Evolutionary conservation across 2,329 filamentous ascomycete genomes (phyloP).

Genomic region (Samsoniella hepiali): DNA sequence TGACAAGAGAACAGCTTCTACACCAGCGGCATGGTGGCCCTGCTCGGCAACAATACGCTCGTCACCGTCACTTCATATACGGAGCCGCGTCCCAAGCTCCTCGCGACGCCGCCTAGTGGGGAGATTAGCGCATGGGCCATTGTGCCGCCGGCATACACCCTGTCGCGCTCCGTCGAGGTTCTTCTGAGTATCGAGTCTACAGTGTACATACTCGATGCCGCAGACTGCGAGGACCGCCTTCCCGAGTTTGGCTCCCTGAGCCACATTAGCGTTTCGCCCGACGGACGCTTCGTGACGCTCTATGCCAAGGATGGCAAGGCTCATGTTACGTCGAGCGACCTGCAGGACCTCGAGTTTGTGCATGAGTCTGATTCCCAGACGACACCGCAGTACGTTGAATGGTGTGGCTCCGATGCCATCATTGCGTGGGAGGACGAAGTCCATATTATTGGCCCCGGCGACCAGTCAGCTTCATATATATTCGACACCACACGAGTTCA

Average conservation of each 20-base stretch:
- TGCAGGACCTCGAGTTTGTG: constrained; percentile 87
- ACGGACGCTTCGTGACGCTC: constrained; percentile 81
- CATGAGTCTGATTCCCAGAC: constrained; percentile 86
- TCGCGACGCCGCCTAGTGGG: constrained; percentile 74
- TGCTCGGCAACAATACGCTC: constrained; percentile 83
- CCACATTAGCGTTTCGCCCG: constrained; percentile 86
- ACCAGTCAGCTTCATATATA: constrained; percentile 72
- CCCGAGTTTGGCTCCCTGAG: constrained; percentile 90
- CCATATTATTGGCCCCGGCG: constrained; percentile 83
- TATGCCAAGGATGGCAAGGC: constrained; percentile 82
- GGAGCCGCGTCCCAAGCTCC: constrained; percentile 80
- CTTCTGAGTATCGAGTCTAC: constrained; percentile 81
- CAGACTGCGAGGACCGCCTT: constrained; percentile 85
- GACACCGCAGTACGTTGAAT: constrained; percentile 81
- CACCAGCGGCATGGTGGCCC: constrained; percentile 84
- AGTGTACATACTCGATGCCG: constrained; percentile 80
- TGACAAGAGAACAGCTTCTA: constrained; percentile 60
- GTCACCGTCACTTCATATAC: constrained; percentile 85
- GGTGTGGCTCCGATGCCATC: constrained; percentile 94
- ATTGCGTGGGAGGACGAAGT: constrained; percentile 98
- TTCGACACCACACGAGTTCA: constrained; percentile 90
- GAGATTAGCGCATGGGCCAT: constrained; percentile 85
- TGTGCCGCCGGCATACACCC: constrained; percentile 80
- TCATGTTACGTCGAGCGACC: constrained; percentile 93
- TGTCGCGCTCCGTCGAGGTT: constrained; percentile 91